Conservation (phyloP, 768 basidiomycete genomes). For the Suillus lakei region DNA sequence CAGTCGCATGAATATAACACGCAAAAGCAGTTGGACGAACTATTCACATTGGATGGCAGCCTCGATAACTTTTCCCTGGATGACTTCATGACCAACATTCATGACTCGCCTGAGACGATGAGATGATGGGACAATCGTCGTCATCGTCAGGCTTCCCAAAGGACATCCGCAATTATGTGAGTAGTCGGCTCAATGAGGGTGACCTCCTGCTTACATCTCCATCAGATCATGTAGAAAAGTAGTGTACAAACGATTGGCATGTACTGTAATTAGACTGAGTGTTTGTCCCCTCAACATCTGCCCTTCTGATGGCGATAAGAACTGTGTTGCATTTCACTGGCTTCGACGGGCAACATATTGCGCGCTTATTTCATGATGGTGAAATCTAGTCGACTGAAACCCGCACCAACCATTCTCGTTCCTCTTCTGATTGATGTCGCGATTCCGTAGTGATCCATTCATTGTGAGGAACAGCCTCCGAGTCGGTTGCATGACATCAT, state of each 20-base stretch:
- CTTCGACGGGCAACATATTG: background rate
- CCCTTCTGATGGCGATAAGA: background rate
- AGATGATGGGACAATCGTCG: conserved; percentile 18
- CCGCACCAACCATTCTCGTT: background rate
- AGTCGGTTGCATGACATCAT: background rate
- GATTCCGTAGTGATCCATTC: background rate
- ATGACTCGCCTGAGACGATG: conserved; percentile 19
- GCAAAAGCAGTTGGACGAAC: conserved; percentile 23
- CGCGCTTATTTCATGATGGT: background rate
- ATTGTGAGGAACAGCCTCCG: background rate
- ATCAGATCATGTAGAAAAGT: conserved; percentile 26
- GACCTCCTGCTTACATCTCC: conserved; percentile 14
- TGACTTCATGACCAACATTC: conserved; percentile 21
- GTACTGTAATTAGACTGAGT: background rate
- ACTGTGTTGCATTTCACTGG: background rate
- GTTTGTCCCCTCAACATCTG: background rate
- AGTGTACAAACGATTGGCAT: conserved; percentile 3
- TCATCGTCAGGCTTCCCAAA: conserved; percentile 31
- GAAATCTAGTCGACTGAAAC: background rate
- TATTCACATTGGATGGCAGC: conserved; percentile 36
- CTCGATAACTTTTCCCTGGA: conserved; percentile 31
- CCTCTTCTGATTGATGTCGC: background rate
- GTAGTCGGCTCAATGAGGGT: conserved; percentile 16
- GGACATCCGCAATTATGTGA: conserved; percentile 40
- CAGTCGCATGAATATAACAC: conserved; percentile 6